A percentile compares a stretch with the other conserved stretches of the same genome.
These are phyloP conservation scores for Pelargonium australe DNA, from an alignment of 441 rosid species.

Conservation along the genomic window DNA sequence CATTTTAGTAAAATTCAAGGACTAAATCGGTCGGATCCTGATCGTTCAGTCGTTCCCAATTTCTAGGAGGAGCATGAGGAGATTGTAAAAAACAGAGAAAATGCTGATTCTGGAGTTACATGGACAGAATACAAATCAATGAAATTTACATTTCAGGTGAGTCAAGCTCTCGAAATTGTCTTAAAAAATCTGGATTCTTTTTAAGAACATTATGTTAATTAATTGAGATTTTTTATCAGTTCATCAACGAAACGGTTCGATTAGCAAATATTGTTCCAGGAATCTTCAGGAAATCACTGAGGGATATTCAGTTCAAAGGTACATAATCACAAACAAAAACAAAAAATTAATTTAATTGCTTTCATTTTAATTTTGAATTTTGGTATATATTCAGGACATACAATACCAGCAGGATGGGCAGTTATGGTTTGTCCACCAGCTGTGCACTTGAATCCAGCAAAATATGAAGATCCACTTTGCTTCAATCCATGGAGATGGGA, in stretches of 20 bases:
- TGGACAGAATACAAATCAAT: slow-evolving; percentile 95
- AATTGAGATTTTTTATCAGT: slow-evolving; percentile 31
- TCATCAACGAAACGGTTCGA: slow-evolving; percentile 87
- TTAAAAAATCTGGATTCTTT: slow-evolving; percentile 13
- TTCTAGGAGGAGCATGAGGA: slow-evolving; percentile 80
- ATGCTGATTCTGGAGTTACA: slow-evolving; percentile 50
- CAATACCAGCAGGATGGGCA: slow-evolving; percentile 96
- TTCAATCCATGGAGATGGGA: slow-evolving; percentile 93
- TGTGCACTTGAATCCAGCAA: slow-evolving; percentile 73
- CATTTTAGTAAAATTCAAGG: too few species aligned
- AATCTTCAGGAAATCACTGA: slow-evolving; percentile 82
- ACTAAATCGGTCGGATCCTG: too few species aligned
- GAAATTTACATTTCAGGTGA: slow-evolving; percentile 88
- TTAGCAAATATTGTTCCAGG: slow-evolving; percentile 92
- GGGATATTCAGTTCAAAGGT: slow-evolving; percentile 71
- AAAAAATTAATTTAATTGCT: too few species aligned
- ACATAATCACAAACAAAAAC: background rate
- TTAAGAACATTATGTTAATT: slow-evolving; percentile 9
- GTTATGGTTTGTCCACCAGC: slow-evolving; percentile 99
- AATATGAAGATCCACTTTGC: slow-evolving; percentile 67
- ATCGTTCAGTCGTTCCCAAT: slow-evolving; percentile 1
- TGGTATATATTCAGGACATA: slow-evolving; percentile 18
- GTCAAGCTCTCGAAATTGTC: slow-evolving; percentile 10
- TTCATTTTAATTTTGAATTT: too few species aligned
- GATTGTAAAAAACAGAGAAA: slow-evolving; percentile 50